phyloP scores from a whole-genome alignment of 129 eudicot genomes.

The Calendula officinalis region DNA sequence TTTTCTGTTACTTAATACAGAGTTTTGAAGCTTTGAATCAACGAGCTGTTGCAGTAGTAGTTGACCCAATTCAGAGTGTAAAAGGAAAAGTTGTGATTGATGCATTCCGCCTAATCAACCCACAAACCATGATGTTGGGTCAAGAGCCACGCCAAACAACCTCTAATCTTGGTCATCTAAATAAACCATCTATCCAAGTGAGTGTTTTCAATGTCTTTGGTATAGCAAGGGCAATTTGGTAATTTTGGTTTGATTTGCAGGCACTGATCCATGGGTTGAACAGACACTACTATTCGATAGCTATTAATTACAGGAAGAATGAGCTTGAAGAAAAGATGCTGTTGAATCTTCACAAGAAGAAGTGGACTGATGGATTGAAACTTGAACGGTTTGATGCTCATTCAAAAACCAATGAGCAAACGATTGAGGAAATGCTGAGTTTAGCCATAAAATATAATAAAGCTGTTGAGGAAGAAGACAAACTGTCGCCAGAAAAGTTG shows the following conservation, averaged over 20 bases:
- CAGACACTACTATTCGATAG: slow-evolving; percentile 88
- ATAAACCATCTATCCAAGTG: slow-evolving; percentile 93
- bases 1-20: slow-evolving; percentile 32
- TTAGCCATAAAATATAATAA: slow-evolving; percentile 77
- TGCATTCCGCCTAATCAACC: slow-evolving; percentile 89
- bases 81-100: slow-evolving; percentile 96
- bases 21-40: slow-evolving; percentile 96
- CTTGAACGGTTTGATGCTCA: slow-evolving; percentile 87
- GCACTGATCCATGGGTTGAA: slow-evolving; percentile 91
- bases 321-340: slow-evolving; percentile 95
- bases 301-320: slow-evolving; percentile 87
- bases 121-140: slow-evolving; percentile 98
- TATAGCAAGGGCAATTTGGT: background rate
- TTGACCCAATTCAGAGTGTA: slow-evolving; percentile 95
- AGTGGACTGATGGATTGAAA: slow-evolving; percentile 91
- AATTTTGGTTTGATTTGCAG: slow-evolving; percentile 36
- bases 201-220: slow-evolving; percentile 2
- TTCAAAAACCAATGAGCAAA: slow-evolving; percentile 89
- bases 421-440: slow-evolving; percentile 85
- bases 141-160: slow-evolving; percentile 97
- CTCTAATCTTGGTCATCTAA: slow-evolving; percentile 93
- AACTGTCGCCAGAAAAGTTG: slow-evolving; percentile 82
- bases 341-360: slow-evolving; percentile 87
- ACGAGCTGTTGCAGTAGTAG: slow-evolving; percentile 94
- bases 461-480: slow-evolving; percentile 94